Evolutionary conservation across 345 rosid species (phyloP).

Genomic region (Odontarrhena argentea): DNA sequence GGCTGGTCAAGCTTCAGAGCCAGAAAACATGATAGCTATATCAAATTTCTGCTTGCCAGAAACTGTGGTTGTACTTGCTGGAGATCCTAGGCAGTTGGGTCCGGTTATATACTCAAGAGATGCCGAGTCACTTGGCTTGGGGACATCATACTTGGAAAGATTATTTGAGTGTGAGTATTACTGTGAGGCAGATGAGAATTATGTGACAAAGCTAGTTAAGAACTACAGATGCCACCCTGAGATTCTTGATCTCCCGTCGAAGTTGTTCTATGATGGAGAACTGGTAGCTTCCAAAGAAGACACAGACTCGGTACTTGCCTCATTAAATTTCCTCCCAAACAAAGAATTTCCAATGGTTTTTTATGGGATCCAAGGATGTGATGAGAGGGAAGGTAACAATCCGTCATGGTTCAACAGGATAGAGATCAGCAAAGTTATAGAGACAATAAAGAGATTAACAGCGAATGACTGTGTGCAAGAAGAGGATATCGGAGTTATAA

Average conservation of each 20-base stretch:
- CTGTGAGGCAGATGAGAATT: slow-evolving; percentile 56
- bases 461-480: slow-evolving; percentile 50
- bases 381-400: slow-evolving; percentile 93
- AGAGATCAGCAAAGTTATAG: slow-evolving; percentile 85
- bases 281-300: slow-evolving; percentile 80
- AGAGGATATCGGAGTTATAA: slow-evolving; percentile 78
- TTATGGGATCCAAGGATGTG: slow-evolving; percentile 93
- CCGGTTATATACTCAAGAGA: slow-evolving; percentile 80
- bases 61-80: slow-evolving; percentile 92
- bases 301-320: slow-evolving; percentile 42
- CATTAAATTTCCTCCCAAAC: slow-evolving; percentile 59
- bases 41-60: slow-evolving; percentile 58
- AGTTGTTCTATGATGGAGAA: slow-evolving; percentile 74
- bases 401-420: slow-evolving; percentile 96
- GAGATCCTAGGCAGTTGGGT: slow-evolving; percentile 97
- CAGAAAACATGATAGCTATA: slow-evolving; percentile 84
- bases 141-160: slow-evolving; percentile 83
- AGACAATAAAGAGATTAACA: slow-evolving; percentile 57
- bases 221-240: slow-evolving; percentile 85
- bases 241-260: slow-evolving; percentile 84
- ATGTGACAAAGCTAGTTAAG: slow-evolving; percentile 68
- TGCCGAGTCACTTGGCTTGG: slow-evolving; percentile 63
- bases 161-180: slow-evolving; percentile 63
- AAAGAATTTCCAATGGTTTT: slow-evolving; percentile 76
- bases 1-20: slow-evolving; percentile 98